These are phyloP conservation scores for Oryza meyeriana DNA, from an alignment of 176 grass and related monocot species.

Conservation along the genomic window DNA sequence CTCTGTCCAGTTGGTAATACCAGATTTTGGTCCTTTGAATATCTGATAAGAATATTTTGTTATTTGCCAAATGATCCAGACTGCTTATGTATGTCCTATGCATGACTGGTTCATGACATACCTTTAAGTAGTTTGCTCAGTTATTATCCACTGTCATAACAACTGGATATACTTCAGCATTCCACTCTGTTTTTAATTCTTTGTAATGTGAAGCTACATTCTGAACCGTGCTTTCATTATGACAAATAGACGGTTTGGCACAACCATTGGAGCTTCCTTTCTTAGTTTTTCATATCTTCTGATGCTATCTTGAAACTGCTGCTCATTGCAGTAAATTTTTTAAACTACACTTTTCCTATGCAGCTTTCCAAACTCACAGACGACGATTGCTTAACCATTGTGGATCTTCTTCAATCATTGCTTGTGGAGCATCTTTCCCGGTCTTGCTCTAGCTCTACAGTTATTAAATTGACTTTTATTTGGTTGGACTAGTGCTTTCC, in stretches of 20 bases:
- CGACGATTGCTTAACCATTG: constrained; percentile 77
- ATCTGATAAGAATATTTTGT: constrained; percentile 9
- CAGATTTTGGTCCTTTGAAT: constrained; percentile 25
- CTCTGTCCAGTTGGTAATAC: constrained; percentile 72
- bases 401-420: constrained; percentile 80
- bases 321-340: neutral
- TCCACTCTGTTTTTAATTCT: neutral
- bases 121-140: neutral
- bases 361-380: constrained; percentile 82
- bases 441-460: constrained; percentile 35
- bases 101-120: neutral
- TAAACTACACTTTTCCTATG: constrained; percentile 6
- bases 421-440: constrained; percentile 76
- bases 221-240: constrained; percentile 3
- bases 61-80: constrained; percentile 22
- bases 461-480: constrained; percentile 19
- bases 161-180: neutral
- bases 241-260: neutral
- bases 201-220: neutral
- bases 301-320: constrained; percentile 16
- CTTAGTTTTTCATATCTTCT: constrained; percentile 14
- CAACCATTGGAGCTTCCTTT: neutral
- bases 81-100: constrained; percentile 9
- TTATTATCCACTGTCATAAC: neutral
- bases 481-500: neutral